Conservation (phyloP, 83 land plant genomes). For the Picea mariana region DNA sequence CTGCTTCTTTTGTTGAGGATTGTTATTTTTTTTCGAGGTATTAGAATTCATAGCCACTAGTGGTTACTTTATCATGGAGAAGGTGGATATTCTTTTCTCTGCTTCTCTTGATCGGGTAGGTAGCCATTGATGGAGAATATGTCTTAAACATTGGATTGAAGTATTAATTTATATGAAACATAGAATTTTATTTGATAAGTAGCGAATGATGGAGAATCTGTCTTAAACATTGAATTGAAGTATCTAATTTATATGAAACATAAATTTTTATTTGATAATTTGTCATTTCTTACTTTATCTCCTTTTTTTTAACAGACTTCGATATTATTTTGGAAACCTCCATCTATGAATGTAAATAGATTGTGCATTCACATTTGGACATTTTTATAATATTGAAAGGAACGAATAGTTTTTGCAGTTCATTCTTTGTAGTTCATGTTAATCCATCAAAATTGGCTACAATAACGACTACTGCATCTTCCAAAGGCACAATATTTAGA, state of each 20-base stretch:
- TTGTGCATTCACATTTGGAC: background rate
- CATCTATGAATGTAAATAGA: constrained; percentile 2
- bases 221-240: background rate
- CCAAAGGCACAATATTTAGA: no score
- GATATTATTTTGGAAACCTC: constrained; percentile 33
- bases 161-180: constrained; percentile 1
- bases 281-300: constrained; percentile 8
- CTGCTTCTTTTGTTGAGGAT: no score
- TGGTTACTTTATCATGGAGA: constrained; percentile 68
- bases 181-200: background rate
- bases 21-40: constrained; percentile 75
- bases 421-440: no score
- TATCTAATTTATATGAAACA: background rate
- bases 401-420: no score
- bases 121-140: background rate
- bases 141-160: background rate
- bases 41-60: constrained; percentile 70
- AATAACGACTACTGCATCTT: no score
- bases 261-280: background rate
- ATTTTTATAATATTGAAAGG: no score
- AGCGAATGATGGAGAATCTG: background rate
- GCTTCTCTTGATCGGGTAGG: constrained; percentile 39
- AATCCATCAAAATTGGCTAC: no score
- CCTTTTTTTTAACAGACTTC: constrained; percentile 34
- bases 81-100: constrained; percentile 69